A percentile compares a stretch with the other conserved stretches of the same genome.
These are phyloP conservation scores for Rhexocercosporidium sp. DNA, from an alignment of 2,329 filamentous ascomycete genomes.

Conservation along the genomic window DNA sequence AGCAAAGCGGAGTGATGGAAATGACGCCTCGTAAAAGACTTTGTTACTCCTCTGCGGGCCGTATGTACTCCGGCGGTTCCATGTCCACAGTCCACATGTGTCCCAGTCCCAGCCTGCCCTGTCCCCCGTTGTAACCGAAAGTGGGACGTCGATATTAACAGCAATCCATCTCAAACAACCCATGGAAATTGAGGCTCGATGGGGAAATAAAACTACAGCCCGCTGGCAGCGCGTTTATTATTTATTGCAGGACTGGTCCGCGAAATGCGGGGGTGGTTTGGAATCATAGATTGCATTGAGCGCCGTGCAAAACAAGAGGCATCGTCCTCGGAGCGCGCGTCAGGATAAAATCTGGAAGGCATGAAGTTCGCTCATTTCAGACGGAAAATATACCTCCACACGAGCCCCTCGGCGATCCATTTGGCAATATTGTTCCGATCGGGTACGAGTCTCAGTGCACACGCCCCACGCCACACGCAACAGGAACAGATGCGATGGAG, in stretches of 20 bases:
- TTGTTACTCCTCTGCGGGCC: background rate
- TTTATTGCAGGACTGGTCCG: no score
- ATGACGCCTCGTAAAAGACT: constrained; percentile 29
- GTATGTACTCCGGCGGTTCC: constrained; percentile 10
- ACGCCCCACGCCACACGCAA: background rate
- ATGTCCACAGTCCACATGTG: constrained; percentile 7
- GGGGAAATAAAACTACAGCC: background rate
- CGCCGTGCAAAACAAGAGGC: constrained; percentile 9
- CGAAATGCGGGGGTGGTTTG: constrained; percentile 13
- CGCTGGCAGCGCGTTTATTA: background rate
- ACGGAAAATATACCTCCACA: constrained; percentile 37
- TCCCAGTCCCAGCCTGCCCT: background rate
- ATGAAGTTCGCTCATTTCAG: constrained; percentile 36
- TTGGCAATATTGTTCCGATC: constrained; percentile 25
- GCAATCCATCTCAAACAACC: constrained; percentile 21
- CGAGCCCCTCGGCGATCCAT: constrained; percentile 29
- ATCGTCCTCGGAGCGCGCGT: constrained; percentile 1
- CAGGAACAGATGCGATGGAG: no score
- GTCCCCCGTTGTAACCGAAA: constrained; percentile 14
- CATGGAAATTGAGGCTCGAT: constrained; percentile 14
- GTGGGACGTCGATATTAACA: constrained; percentile 27
- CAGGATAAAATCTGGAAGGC: constrained; percentile 23
- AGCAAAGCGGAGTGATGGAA: constrained; percentile 14
- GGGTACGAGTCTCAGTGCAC: constrained; percentile 29
- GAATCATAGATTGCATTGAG: constrained; percentile 9